These are phyloP conservation scores for Colletotrichum sp. DNA, from an alignment of 2,329 filamentous ascomycete species.

Conservation along the genomic window DNA sequence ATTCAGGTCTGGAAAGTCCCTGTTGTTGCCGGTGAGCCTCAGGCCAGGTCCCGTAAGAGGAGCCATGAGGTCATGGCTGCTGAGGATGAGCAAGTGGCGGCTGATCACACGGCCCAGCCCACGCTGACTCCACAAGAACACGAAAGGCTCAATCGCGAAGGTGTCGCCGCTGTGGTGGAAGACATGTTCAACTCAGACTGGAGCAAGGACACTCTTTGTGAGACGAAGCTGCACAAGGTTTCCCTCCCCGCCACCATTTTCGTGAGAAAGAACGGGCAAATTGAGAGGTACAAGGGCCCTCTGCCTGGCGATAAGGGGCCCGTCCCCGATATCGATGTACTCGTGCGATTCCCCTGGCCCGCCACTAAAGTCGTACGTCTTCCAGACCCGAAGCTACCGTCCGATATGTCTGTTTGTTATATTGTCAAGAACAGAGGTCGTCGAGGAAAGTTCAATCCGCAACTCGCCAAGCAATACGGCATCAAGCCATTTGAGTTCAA, in stretches of 20 bases:
- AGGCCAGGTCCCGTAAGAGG: conserved; percentile 34
- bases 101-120: not conserved
- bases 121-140: conserved; percentile 19
- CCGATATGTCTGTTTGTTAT: conserved; percentile 79
- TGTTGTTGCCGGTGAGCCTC: conserved; percentile 41
- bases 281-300: conserved; percentile 75
- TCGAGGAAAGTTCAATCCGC: conserved; percentile 79
- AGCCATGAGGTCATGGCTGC: conserved; percentile 27
- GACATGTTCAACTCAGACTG: conserved; percentile 51
- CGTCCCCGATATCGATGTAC: conserved; percentile 70
- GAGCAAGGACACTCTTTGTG: conserved; percentile 72
- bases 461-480: conserved; percentile 67
- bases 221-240: conserved; percentile 70
- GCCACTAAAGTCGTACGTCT: conserved; percentile 67
- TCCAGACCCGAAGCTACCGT: conserved; percentile 67
- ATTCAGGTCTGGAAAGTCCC: conserved; percentile 87
- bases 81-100: not conserved
- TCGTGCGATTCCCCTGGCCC: conserved; percentile 81
- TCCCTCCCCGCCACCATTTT: conserved; percentile 74
- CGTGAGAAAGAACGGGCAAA: conserved; percentile 64
- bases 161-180: conserved; percentile 26
- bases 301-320: conserved; percentile 53
- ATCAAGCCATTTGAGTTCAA: conserved; percentile 65
- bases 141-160: conserved; percentile 28
- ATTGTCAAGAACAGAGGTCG: conserved; percentile 78